Base-by-base conservation (phyloP, 805 yeast genomes). In the Saccharomyces paradoxus region DNA sequence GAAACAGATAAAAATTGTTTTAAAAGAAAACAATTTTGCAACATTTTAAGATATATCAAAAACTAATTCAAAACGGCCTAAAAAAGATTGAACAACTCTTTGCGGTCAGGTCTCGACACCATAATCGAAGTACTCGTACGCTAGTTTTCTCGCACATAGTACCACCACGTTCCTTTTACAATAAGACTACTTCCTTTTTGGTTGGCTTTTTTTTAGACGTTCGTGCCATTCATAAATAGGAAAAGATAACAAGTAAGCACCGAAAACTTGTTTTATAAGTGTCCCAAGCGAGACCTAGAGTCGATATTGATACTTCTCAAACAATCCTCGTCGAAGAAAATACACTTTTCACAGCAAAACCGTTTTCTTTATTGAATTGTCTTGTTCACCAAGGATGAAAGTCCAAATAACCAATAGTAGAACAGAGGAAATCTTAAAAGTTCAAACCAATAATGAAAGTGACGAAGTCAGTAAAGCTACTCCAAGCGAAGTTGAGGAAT, bases 401-500 rank as follows among this genome's bases (percentile, higher is more conserved):
- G 51, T 55, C 30, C 54, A 55, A 44, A 37, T 55, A 9, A 46
- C 59, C 14, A 57, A 57, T 46, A 50, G 52, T 22, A 59, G 66
- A 50, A 63, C 63, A 8, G 59, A 60, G 49, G 57, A 61, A 17
- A 60, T 63, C 24, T 46, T 62, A 46, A 58, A 61, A 44, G 47
- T 53, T 47, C 54, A 48, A 17, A 2, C 29, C 14, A 44, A 53
- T 13, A 47, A 50, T 14, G 26, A 44, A 13, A 50, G 49, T 22
- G 54, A 44, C 14, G 50, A 41, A 12, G 50, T 12, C 1, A 13
- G 37, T 13, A 30, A 29, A 28, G 49, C 46, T 24, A 29, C 63
- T 1, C 60, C 65, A 0, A 65, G 62, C 29, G 64, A 64, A 48
- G 67, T 29, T n/a, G 78, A 76, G 54, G 87, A 82, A 63, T 77